Percentiles rank a stretch among this genome's conserved stretches.
Evolutionary conservation across 2,329 filamentous ascomycete genomes (phyloP).

Genomic region (Colletotrichum orchidophilum): DNA sequence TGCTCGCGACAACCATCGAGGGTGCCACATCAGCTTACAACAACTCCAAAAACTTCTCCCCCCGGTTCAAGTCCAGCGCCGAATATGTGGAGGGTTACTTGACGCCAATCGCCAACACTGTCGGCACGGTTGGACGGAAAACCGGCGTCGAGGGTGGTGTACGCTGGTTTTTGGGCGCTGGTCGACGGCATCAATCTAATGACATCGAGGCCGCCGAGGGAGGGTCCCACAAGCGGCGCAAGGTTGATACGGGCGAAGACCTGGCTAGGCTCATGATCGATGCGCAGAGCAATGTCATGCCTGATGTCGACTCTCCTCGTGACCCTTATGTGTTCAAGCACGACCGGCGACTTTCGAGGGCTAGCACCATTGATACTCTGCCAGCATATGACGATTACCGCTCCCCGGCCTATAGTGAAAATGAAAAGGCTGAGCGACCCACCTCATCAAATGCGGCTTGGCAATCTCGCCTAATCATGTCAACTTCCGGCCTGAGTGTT

Average conservation of each 20-base stretch:
- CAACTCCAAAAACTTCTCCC: constrained; percentile 88
- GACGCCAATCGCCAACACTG: constrained; percentile 85
- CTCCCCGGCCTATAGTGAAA: constrained; percentile 79
- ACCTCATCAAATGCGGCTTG: constrained; percentile 57
- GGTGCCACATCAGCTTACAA: constrained; percentile 87
- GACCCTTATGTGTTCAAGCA: constrained; percentile 40
- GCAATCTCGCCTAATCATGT: constrained; percentile 87
- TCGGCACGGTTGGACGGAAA: constrained; percentile 82
- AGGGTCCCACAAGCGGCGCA: constrained; percentile 67
- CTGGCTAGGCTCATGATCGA: constrained; percentile 31
- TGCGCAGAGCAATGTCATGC: constrained; percentile 24
- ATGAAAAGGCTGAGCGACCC: constrained; percentile 45
- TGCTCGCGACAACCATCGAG: constrained; percentile 86
- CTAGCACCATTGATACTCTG: constrained; percentile 77
- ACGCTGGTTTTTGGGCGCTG: constrained; percentile 79
- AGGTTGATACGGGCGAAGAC: constrained; percentile 57
- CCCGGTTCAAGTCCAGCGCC: constrained; percentile 86
- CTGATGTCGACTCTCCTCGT: constrained; percentile 34
- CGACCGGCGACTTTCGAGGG: constrained; percentile 68
- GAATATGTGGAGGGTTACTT: constrained; percentile 92
- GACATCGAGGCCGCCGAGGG: constrained; percentile 57
- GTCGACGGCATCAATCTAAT: constrained; percentile 59
- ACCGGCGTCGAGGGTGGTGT: constrained; percentile 91
- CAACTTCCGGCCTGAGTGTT: constrained; percentile 88
- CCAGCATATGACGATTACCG: constrained; percentile 85